Conservation (phyloP, 2,329 filamentous ascomycete genomes). For the Annulohypoxylon truncatum region DNA sequence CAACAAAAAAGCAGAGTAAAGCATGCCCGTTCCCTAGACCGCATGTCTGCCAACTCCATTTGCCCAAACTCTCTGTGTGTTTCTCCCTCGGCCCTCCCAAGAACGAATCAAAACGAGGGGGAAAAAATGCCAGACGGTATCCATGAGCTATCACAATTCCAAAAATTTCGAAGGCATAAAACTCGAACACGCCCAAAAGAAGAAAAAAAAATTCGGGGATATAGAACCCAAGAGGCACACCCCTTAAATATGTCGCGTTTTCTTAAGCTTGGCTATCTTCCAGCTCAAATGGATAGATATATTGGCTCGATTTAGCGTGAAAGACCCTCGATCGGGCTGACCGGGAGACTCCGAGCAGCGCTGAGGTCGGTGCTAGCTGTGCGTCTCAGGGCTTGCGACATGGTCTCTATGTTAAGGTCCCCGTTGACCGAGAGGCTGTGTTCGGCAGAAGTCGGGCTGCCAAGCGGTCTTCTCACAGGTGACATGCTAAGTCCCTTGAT, state of each 20-base stretch:
- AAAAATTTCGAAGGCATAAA: conserved; percentile 38
- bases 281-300: no score
- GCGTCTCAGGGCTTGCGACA: conserved; percentile 87
- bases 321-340: conserved; percentile 66
- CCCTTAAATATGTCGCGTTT: conserved; percentile 30
- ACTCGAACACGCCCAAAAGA: conserved; percentile 31
- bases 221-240: not conserved
- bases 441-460: conserved; percentile 70
- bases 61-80: conserved; percentile 35
- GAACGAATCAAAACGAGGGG: not conserved
- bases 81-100: conserved; percentile 23
- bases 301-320: conserved; percentile 42
- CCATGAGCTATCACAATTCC: conserved; percentile 42
- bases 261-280: no score
- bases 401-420: conserved; percentile 91
- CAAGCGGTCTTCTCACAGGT: conserved; percentile 68
- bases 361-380: conserved; percentile 85
- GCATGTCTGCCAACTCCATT: conserved; percentile 42
- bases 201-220: conserved; percentile 20
- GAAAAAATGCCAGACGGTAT: conserved; percentile 46
- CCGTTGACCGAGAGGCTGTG: conserved; percentile 65
- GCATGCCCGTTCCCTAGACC: conserved; percentile 28
- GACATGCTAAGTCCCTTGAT: conserved; percentile 80
- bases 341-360: conserved; percentile 65
- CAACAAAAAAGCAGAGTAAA: conserved; percentile 1